A percentile compares a stretch with the other conserved stretches of the same genome.
phyloP scores from a whole-genome alignment of 495 filamentous ascomycete species.

The Annulohypoxylon bovei region DNA sequence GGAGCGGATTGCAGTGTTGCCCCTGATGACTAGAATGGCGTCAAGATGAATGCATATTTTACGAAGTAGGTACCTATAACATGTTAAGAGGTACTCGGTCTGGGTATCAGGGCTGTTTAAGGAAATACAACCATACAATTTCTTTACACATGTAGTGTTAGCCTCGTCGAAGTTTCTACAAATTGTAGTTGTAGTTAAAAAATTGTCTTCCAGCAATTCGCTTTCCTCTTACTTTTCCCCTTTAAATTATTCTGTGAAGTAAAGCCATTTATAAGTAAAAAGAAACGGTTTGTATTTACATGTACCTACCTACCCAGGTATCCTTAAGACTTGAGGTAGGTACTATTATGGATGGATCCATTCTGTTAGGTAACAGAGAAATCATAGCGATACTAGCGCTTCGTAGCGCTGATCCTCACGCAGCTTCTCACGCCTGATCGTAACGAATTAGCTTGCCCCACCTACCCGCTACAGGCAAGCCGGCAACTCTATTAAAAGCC shows the following conservation, averaged over 20 bases:
- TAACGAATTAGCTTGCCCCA: constrained; percentile 27
- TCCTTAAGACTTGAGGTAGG: too few relatives aligned
- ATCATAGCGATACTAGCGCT: constrained; percentile 29
- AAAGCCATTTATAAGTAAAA: background rate
- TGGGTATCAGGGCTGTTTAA: background rate
- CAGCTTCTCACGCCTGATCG: constrained; percentile 10
- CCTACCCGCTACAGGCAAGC: constrained; percentile 24
- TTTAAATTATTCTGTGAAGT: background rate
- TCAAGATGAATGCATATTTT: background rate
- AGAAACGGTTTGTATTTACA: background rate
- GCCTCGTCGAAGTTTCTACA: background rate
- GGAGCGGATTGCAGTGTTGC: background rate
- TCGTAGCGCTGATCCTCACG: constrained; percentile 27
- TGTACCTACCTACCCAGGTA: background rate
- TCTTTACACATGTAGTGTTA: constrained; percentile 1
- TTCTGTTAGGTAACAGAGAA: constrained; percentile 31
- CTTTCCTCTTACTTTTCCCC: background rate
- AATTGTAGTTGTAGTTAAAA: background rate
- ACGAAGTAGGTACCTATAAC: background rate
- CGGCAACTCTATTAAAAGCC: constrained; percentile 14
- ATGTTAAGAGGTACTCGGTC: background rate
- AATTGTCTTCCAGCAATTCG: background rate
- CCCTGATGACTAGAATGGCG: constrained; percentile 30
- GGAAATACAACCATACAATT: too few relatives aligned
- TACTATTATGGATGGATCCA: background rate